These are phyloP conservation scores for Harringtonia aguacate DNA, from an alignment of 2,329 filamentous ascomycete genomes.

Conservation along the genomic window DNA sequence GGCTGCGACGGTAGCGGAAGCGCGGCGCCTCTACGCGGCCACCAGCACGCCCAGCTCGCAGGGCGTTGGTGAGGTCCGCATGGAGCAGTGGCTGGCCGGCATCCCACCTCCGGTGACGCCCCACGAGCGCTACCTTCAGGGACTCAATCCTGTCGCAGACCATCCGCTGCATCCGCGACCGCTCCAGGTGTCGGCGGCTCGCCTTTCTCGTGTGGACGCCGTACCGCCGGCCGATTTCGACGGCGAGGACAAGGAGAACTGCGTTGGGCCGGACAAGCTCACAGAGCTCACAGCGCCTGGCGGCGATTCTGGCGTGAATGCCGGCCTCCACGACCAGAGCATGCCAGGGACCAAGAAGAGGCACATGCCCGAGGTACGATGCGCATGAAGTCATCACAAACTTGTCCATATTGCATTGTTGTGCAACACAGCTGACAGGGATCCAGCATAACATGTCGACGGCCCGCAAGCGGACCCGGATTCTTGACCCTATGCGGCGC, in stretches of 20 bases:
- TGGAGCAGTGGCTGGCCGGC: slow-evolving; percentile 12
- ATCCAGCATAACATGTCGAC: too few species aligned
- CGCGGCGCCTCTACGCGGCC: too few species aligned
- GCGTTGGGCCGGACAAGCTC: neutral
- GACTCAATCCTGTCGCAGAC: slow-evolving; percentile 8
- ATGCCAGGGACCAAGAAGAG: slow-evolving; percentile 6
- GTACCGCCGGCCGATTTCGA: too few species aligned
- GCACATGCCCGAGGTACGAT: slow-evolving; percentile 3
- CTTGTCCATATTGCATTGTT: too few species aligned
- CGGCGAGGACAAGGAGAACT: slow-evolving; percentile 1
- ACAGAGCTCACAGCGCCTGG: neutral
- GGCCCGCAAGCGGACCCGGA: slow-evolving; percentile 8
- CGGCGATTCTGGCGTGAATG: neutral
- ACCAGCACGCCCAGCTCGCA: neutral
- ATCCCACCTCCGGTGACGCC: slow-evolving; percentile 10
- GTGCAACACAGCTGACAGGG: too few species aligned
- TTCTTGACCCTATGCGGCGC: slow-evolving; percentile 9
- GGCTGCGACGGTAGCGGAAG: too few species aligned
- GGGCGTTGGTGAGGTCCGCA: slow-evolving; percentile 6
- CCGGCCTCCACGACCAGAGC: neutral
- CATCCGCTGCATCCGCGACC: slow-evolving; percentile 13
- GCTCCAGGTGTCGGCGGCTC: slow-evolving; percentile 2
- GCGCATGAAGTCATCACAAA: neutral
- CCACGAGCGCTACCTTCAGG: slow-evolving; percentile 12
- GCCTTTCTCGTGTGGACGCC: slow-evolving; percentile 1